Conservation (phyloP, 768 basidiomycete genomes). For the Boletus coccyginus region DNA sequence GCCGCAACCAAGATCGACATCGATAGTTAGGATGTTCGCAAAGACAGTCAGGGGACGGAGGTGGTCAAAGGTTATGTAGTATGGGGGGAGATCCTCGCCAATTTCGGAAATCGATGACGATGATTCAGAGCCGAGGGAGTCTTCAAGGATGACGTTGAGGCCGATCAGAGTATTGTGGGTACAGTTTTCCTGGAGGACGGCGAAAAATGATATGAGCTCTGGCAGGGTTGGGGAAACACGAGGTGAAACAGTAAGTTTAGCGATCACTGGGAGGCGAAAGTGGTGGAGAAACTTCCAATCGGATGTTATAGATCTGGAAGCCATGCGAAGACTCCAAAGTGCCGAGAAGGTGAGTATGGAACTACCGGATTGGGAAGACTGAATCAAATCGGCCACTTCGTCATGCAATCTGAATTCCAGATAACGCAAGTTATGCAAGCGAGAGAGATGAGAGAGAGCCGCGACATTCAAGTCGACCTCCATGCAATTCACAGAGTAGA, state of each 20-base stretch:
- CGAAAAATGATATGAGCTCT: slow-evolving; percentile 3
- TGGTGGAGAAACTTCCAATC: not conserved
- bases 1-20: not conserved
- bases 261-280: not conserved
- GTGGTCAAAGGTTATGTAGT: not conserved
- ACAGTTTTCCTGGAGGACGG: not conserved
- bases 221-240: not conserved
- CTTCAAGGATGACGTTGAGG: not conserved
- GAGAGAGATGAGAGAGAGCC: slow-evolving; percentile 5
- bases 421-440: not conserved
- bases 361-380: not conserved
- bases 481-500: not conserved
- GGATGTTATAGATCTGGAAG: not conserved
- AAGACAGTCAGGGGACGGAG: slow-evolving; percentile 6
- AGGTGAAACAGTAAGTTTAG: not conserved
- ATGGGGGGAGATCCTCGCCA: not conserved
- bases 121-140: not conserved
- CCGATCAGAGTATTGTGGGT: too few species aligned
- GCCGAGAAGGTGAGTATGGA: not conserved
- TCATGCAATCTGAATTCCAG: not conserved
- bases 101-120: not conserved
- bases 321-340: not conserved
- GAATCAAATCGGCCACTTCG: not conserved
- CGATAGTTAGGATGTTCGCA: slow-evolving; percentile 1
- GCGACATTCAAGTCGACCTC: not conserved